Evolutionary conservation across 1,284 basidiomycete species (phyloP).

Genomic region (Apiotrichum veenhuisii): DNA sequence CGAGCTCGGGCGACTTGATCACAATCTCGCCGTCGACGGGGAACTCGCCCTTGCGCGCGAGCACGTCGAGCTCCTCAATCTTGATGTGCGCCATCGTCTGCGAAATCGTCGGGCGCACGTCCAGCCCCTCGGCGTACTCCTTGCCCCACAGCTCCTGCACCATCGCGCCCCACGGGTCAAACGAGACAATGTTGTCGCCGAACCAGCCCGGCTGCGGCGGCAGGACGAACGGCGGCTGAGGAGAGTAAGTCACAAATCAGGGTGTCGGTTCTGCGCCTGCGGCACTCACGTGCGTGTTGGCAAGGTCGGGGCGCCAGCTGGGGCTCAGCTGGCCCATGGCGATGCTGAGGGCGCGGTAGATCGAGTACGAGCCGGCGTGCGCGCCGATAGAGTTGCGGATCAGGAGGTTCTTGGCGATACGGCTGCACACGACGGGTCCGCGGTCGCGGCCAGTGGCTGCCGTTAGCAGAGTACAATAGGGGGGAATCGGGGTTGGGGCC

Average conservation of each 20-base stretch:
- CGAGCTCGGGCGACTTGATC: conserved; percentile 52
- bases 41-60: conserved; percentile 66
- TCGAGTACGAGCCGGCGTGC: conserved; percentile 88
- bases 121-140: conserved; percentile 66
- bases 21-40: conserved; percentile 79
- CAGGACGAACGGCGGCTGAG: conserved; percentile 72
- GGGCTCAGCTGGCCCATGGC: conserved; percentile 85
- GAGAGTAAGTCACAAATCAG: no score
- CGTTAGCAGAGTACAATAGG: not conserved
- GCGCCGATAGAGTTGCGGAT: conserved; percentile 90
- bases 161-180: conserved; percentile 93
- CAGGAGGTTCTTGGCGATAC: conserved; percentile 79
- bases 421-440: conserved; percentile 85
- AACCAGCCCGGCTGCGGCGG: conserved; percentile 78
- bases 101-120: conserved; percentile 84
- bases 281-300: conserved; percentile 63
- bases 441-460: conserved; percentile 51
- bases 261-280: not conserved
- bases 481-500: no score
- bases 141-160: conserved; percentile 71
- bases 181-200: conserved; percentile 82
- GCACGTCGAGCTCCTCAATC: conserved; percentile 76
- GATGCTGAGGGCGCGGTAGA: conserved; percentile 87
- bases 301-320: conserved; percentile 79
- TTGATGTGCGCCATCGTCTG: conserved; percentile 65